These are phyloP conservation scores for Cryptococcus amylolentus DNA, from an alignment of 1,284 basidiomycete species.

Conservation along the genomic window DNA sequence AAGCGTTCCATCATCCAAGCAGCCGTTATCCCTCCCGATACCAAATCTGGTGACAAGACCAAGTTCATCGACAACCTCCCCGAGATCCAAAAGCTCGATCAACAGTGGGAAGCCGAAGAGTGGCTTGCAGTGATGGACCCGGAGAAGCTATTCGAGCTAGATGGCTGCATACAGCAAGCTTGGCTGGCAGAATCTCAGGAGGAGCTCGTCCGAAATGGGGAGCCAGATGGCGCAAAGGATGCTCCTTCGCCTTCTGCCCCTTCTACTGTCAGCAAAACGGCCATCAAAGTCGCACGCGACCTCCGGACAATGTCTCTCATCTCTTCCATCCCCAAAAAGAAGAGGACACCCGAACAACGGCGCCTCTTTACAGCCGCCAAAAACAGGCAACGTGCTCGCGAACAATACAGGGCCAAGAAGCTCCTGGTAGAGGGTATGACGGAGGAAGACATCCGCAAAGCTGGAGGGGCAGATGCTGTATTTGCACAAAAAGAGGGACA, in stretches of 20 bases:
- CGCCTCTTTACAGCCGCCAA: constrained; percentile 12
- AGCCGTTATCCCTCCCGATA: not conserved
- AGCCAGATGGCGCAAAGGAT: no score
- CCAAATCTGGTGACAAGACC: not conserved
- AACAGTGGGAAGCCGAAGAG: constrained; percentile 16
- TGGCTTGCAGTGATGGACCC: constrained; percentile 7
- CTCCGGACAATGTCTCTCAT: constrained; percentile 19
- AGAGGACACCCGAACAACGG: constrained; percentile 20
- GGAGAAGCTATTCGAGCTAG: constrained; percentile 6
- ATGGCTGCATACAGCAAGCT: not conserved
- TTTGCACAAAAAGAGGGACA: constrained; percentile 5
- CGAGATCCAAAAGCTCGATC: not conserved
- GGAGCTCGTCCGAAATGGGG: no score
- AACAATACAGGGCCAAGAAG: constrained; percentile 21
- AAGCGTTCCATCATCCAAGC: not conserved
- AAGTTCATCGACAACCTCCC: not conserved
- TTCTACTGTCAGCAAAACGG: not conserved
- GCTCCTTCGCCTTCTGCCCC: not conserved
- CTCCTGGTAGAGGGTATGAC: constrained; percentile 27
- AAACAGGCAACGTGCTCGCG: constrained; percentile 21
- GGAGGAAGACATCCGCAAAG: constrained; percentile 17
- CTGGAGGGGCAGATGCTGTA: constrained; percentile 31
- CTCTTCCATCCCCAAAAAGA: constrained; percentile 15
- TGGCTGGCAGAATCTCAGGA: not conserved
- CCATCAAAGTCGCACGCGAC: constrained; percentile 16